Conservation (phyloP, 2,329 filamentous ascomycete species). For the Aspergillus sp. region DNA sequence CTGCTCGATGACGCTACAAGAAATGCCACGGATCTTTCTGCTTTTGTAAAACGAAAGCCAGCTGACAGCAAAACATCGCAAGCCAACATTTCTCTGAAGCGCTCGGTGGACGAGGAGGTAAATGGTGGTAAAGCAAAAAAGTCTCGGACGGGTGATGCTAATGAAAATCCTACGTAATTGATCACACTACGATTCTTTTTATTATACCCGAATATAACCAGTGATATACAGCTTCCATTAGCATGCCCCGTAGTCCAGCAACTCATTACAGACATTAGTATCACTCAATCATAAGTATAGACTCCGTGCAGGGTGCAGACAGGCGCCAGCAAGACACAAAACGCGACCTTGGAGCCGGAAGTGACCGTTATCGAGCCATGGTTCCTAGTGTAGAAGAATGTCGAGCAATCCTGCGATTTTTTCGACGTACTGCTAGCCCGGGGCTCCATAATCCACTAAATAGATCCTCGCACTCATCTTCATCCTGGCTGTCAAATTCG, state of each 20-base stretch:
- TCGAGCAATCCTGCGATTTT: slow-evolving; percentile 40
- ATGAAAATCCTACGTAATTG: background rate
- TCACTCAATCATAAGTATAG: background rate
- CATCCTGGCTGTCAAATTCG: slow-evolving; percentile 65
- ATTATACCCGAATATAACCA: slow-evolving; percentile 3
- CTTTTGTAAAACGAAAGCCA: slow-evolving; percentile 58
- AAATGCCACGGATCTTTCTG: slow-evolving; percentile 59
- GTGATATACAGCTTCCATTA: background rate
- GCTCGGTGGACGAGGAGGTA: slow-evolving; percentile 25
- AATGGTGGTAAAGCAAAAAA: slow-evolving; percentile 27
- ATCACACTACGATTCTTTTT: slow-evolving; percentile 1
- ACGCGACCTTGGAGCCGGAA: background rate
- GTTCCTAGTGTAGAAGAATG: slow-evolving; percentile 27
- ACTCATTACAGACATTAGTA: background rate
- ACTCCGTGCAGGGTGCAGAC: background rate
- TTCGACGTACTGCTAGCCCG: slow-evolving; percentile 48
- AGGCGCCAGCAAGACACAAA: background rate
- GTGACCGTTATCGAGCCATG: slow-evolving; percentile 10
- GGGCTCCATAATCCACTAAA: slow-evolving; percentile 64
- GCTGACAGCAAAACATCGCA: slow-evolving; percentile 15
- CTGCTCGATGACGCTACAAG: slow-evolving; percentile 56
- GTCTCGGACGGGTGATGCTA: slow-evolving; percentile 19
- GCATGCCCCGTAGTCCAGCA: background rate
- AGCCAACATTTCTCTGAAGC: slow-evolving; percentile 25
- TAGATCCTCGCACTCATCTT: slow-evolving; percentile 66